phyloP scores from a whole-genome alignment of 225 moss, liverwort and hornwort species.

The Neckera pumila region DNA sequence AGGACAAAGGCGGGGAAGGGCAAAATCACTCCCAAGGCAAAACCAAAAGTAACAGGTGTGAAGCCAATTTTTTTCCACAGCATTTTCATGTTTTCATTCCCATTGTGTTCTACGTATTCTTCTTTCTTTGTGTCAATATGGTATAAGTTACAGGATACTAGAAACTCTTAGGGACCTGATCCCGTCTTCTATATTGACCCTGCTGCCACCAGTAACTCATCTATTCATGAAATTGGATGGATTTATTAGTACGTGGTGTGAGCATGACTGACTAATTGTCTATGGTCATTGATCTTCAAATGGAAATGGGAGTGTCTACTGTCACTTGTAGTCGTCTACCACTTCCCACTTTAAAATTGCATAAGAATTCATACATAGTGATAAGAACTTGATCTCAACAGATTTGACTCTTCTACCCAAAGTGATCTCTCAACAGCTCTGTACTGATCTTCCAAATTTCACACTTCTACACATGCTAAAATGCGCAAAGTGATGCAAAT shows the following conservation, averaged over 20 bases:
- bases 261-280: neutral
- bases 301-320: neutral
- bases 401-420: neutral
- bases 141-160: neutral
- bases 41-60: conserved; percentile 28
- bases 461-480: neutral
- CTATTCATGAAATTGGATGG: neutral
- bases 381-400: neutral
- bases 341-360: neutral
- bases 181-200: neutral
- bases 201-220: neutral
- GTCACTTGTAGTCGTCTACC: neutral
- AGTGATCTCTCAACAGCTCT: neutral
- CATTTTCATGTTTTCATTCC: neutral
- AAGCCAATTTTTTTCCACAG: neutral
- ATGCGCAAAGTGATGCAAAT: neutral
- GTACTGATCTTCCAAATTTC: neutral
- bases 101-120: neutral
- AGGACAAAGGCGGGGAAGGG: conserved; percentile 8
- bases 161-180: neutral
- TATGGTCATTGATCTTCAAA: neutral
- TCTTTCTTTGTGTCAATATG: neutral
- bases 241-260: neutral
- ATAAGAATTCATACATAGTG: neutral
- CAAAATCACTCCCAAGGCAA: conserved; percentile 14